These are phyloP conservation scores for Aspergillus diversus DNA, from an alignment of 495 filamentous ascomycete genomes.

Conservation along the genomic window DNA sequence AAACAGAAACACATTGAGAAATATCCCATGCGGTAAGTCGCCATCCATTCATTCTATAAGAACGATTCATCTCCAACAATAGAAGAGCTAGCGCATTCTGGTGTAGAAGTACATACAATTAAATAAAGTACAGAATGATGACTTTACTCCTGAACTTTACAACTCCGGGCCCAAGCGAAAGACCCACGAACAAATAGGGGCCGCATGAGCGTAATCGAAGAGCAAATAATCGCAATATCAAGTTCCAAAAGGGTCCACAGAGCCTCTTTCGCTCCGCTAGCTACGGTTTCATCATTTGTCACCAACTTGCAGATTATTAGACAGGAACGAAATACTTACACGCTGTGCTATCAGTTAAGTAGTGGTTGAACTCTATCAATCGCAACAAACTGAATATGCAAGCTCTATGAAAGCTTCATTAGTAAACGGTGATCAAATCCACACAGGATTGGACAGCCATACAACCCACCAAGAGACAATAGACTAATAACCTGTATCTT, in stretches of 20 bases:
- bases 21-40: not conserved
- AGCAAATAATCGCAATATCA: not conserved
- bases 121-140: not conserved
- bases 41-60: not conserved
- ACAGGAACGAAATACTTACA: not conserved
- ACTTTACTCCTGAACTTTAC: not conserved
- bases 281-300: not conserved
- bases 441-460: not conserved
- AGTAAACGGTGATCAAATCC: not conserved
- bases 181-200: not conserved
- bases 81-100: not conserved
- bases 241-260: constrained; percentile 1
- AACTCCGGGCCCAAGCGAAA: not conserved
- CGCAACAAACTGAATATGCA: not conserved
- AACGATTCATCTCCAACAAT: not conserved
- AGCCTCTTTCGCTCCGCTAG: not conserved
- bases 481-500: not conserved
- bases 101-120: not conserved
- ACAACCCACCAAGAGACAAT: not conserved
- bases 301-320: not conserved
- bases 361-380: not conserved
- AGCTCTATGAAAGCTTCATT: not conserved
- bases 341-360: not conserved
- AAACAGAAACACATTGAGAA: no score
- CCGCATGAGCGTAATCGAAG: not conserved